These are phyloP conservation scores for Russula foetens DNA, from an alignment of 768 basidiomycete species.

Conservation along the genomic window DNA sequence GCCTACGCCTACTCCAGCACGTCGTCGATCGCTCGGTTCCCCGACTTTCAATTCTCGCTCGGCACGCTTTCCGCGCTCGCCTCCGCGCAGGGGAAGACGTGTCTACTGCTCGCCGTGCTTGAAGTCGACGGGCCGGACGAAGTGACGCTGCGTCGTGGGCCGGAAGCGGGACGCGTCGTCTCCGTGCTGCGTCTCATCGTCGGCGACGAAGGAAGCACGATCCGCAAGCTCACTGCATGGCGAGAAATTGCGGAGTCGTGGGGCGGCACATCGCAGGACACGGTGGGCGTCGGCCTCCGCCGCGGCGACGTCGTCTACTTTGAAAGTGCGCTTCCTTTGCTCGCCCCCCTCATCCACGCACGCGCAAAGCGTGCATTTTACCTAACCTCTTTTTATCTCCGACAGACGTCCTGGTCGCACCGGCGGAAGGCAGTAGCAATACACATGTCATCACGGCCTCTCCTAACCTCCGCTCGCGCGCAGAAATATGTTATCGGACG, in stretches of 20 bases:
- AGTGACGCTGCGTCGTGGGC: slow-evolving; percentile 58
- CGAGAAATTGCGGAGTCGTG: slow-evolving; percentile 65
- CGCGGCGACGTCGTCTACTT: slow-evolving; percentile 67
- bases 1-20: slow-evolving; percentile 58
- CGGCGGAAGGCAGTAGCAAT: slow-evolving; percentile 29
- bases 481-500: slow-evolving; percentile 72
- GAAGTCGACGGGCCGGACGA: slow-evolving; percentile 73
- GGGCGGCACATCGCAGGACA: slow-evolving; percentile 43
- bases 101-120: slow-evolving; percentile 54
- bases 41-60: slow-evolving; percentile 64
- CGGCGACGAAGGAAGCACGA: slow-evolving; percentile 60
- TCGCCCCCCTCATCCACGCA: neutral
- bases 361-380: no score
- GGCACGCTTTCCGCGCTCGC: slow-evolving; percentile 46
- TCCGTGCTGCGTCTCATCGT: slow-evolving; percentile 62
- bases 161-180: slow-evolving; percentile 62
- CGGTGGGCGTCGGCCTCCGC: slow-evolving; percentile 40
- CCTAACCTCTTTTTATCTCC: neutral
- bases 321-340: slow-evolving; percentile 42
- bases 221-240: slow-evolving; percentile 75
- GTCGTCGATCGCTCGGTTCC: slow-evolving; percentile 67
- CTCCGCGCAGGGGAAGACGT: slow-evolving; percentile 36
- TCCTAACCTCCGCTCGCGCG: slow-evolving; percentile 49
- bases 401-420: slow-evolving; percentile 46
- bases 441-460: slow-evolving; percentile 47